These are phyloP conservation scores for Spizellomyces sp. DNA, from an alignment of 192 early-diverging fungal genomes.

Conservation along the genomic window DNA sequence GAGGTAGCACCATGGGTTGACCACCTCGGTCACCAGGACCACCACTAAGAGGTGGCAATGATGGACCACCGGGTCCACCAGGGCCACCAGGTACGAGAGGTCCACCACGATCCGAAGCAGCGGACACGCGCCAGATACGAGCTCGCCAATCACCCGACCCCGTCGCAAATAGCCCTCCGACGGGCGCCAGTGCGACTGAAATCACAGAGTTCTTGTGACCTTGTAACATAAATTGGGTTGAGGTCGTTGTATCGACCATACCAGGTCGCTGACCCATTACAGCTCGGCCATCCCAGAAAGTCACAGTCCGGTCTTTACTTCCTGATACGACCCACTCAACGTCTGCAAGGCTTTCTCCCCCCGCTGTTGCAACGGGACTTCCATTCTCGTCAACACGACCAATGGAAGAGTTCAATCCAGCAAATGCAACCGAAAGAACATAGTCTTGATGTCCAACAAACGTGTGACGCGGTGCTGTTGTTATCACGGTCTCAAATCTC, in stretches of 20 bases:
- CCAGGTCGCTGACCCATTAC: slow-evolving; percentile 73
- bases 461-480: slow-evolving; percentile 46
- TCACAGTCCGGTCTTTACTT: slow-evolving; percentile 86
- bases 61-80: neutral
- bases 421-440: slow-evolving; percentile 91
- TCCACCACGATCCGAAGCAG: slow-evolving; percentile 9
- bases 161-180: slow-evolving; percentile 89
- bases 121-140: slow-evolving; percentile 73
- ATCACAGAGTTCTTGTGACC: slow-evolving; percentile 99
- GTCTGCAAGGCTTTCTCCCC: slow-evolving; percentile 59
- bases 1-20: slow-evolving; percentile 15
- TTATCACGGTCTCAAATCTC: slow-evolving; percentile 35
- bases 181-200: slow-evolving; percentile 81
- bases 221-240: slow-evolving; percentile 64
- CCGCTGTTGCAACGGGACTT: slow-evolving; percentile 22
- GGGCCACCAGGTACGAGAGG: neutral
- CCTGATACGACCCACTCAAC: slow-evolving; percentile 91
- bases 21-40: neutral
- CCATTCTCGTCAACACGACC: slow-evolving; percentile 44
- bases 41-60: slow-evolving; percentile 1
- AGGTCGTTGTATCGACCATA: slow-evolving; percentile 13
- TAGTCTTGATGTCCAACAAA: slow-evolving; percentile 87
- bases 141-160: slow-evolving; percentile 93
- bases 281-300: slow-evolving; percentile 94
- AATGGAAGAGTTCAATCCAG: slow-evolving; percentile 28